Evolutionary conservation across 257 asterid genomes (phyloP).

Genomic region (Fraxinus quadrangulata): DNA sequence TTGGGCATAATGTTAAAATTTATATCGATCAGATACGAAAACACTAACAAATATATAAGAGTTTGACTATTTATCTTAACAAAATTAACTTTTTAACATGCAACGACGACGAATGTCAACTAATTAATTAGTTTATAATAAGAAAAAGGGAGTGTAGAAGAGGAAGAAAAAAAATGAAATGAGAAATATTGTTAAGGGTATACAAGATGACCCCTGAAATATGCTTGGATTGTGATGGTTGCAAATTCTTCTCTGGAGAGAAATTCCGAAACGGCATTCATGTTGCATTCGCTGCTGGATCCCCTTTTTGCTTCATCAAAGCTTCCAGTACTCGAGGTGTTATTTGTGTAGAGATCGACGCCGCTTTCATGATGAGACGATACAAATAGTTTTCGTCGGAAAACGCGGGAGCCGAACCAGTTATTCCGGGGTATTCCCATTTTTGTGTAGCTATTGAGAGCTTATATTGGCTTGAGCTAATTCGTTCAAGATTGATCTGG

Average conservation of each 20-base stretch:
- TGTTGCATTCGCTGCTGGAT: conserved; percentile 21
- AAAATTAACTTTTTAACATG: too few relatives aligned
- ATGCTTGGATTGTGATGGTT: conserved; percentile 69
- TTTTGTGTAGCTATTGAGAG: background rate
- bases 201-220: conserved; percentile 77
- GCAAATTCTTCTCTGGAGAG: conserved; percentile 59
- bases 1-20: too few relatives aligned
- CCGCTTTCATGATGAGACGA: conserved; percentile 33
- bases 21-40: too few relatives aligned
- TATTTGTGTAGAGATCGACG: conserved; percentile 46
- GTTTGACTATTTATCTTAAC: background rate
- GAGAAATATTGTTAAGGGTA: background rate
- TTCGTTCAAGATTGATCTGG: background rate
- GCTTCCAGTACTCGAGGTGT: conserved; percentile 23
- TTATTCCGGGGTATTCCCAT: conserved; percentile 28
- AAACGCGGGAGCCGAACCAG: conserved; percentile 38
- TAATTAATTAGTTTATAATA: background rate
- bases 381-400: conserved; percentile 44
- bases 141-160: background rate
- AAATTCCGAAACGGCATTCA: conserved; percentile 24
- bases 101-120: background rate
- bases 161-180: background rate
- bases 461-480: background rate
- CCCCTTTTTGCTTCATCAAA: conserved; percentile 23
- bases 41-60: background rate